Evolutionary conservation across 2,329 filamentous ascomycete species (phyloP), one percentile per base, ranked within the genome.

Genomic region (Endoconidiophora polonica): DNA sequence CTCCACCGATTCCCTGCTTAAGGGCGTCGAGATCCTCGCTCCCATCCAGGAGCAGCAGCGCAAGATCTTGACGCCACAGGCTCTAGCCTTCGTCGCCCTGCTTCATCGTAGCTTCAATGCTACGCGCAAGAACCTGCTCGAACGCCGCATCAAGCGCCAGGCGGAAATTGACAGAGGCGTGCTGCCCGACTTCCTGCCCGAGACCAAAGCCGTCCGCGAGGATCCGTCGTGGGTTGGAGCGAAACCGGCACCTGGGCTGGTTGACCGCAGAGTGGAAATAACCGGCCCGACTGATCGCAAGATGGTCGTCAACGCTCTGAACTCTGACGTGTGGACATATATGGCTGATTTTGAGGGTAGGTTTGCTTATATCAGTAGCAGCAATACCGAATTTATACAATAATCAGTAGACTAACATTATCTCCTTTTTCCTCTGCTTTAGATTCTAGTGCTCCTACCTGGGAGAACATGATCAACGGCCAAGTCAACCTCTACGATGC

Each of bases 401-500:
- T 26, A 2, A 7, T 9, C 10, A 6, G 18, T 39, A 5, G 22
- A 16, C 45, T 52, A 52, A 52, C 37, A 23, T 33, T 16, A 7
- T 23, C 46, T 44, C 26, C 7, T 20, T 40, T 12, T 14, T 29
- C 26, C 26, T 29, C 26, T 10, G 4, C 6, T 23, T 29, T 59
- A 94, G 88, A 96, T 66, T 94, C 91, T 5, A 91, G 76, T 61
- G 88, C 91, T 22, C 91, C 91, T 22, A 95, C 91, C 41, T 98
- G 91, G 91, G 87, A 94, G 58, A 96, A 96, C 72, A 96, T 96
- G 88, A 82, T 96, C 71, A 94, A 91, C 59, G 91, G 91, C 56
- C 91, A 98, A 68, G 81, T 95, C 58, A 98, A 96, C 72, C 77
- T 98, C 52, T 93, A 95, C 71, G 91, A 96, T 61, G 91, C 88